Evolutionary conservation across 192 early-diverging fungal genomes (phyloP).

Genomic region (Backusella circina): DNA sequence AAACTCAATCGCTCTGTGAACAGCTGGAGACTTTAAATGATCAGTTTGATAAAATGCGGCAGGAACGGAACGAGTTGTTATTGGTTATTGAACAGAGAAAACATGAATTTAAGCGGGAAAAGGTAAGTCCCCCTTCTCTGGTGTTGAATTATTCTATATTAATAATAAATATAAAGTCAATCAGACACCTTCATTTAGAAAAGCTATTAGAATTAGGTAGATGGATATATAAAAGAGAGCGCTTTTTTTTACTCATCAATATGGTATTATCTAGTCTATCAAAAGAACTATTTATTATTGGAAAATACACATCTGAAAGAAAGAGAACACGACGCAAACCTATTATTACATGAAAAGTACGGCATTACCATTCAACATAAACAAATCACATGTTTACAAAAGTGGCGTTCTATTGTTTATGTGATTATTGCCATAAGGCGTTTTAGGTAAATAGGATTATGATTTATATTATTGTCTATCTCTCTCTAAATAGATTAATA

Average conservation of each 20-base stretch:
- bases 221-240: not conserved
- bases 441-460: not conserved
- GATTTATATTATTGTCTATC: not conserved
- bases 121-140: not conserved
- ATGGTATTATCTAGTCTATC: not conserved
- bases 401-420: not conserved
- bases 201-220: not conserved
- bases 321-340: not conserved
- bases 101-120: slow-evolving; percentile 6
- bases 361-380: not conserved
- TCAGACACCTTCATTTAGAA: not conserved
- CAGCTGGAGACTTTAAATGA: not conserved
- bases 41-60: not conserved
- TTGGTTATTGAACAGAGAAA: slow-evolving; percentile 1
- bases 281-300: not conserved
- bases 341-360: not conserved
- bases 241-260: not conserved
- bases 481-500: not conserved
- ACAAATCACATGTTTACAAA: not conserved
- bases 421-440: not conserved
- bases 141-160: not conserved
- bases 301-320: not conserved
- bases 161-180: not conserved
- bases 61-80: not conserved
- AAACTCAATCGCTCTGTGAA: not conserved